Percentiles rank a stretch among this genome's conserved stretches.
phyloP scores from a whole-genome alignment of 2,329 filamentous ascomycete genomes.

The Epichloe scottii region DNA sequence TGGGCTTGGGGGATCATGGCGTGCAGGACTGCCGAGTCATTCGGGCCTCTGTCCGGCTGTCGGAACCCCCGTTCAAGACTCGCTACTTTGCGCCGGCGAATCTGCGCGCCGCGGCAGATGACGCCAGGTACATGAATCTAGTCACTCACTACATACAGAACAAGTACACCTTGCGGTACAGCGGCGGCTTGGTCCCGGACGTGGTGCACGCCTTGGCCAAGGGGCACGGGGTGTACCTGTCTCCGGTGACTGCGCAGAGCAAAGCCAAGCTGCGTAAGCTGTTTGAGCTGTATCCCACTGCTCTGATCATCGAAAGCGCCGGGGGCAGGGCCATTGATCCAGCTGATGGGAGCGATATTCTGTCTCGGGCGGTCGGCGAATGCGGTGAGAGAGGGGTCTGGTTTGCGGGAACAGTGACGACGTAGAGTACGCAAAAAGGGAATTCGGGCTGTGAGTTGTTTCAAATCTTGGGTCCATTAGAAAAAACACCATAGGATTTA shows the following conservation, averaged over 20 bases:
- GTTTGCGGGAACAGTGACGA: slow-evolving; percentile 38
- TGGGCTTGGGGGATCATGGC: slow-evolving; percentile 22
- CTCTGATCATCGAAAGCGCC: slow-evolving; percentile 46
- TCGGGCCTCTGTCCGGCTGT: too few relatives aligned
- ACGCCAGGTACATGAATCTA: slow-evolving; percentile 34
- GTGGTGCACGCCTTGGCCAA: slow-evolving; percentile 47
- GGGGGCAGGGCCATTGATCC: slow-evolving; percentile 44
- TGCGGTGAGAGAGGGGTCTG: slow-evolving; percentile 39
- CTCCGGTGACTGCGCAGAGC: slow-evolving; percentile 38
- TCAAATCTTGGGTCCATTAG: too few relatives aligned
- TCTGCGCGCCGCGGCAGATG: slow-evolving; percentile 41
- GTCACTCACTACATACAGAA: slow-evolving; percentile 36
- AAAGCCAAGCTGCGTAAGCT: slow-evolving; percentile 45
- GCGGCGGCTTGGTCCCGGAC: slow-evolving; percentile 49
- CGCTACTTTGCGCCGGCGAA: slow-evolving; percentile 53
- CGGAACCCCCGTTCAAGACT: slow-evolving; percentile 27
- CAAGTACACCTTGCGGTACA: slow-evolving; percentile 47
- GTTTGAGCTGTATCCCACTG: slow-evolving; percentile 49
- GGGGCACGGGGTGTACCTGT: slow-evolving; percentile 48
- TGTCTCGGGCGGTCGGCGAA: slow-evolving; percentile 24
- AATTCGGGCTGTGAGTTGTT: not conserved
- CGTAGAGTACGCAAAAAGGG: slow-evolving; percentile 24
- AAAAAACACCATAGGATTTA: too few relatives aligned
- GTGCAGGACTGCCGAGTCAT: too few relatives aligned
- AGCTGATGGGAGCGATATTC: slow-evolving; percentile 25